These are phyloP conservation scores for Quercus tomentella DNA, from an alignment of 331 rosid species.

Conservation along the genomic window DNA sequence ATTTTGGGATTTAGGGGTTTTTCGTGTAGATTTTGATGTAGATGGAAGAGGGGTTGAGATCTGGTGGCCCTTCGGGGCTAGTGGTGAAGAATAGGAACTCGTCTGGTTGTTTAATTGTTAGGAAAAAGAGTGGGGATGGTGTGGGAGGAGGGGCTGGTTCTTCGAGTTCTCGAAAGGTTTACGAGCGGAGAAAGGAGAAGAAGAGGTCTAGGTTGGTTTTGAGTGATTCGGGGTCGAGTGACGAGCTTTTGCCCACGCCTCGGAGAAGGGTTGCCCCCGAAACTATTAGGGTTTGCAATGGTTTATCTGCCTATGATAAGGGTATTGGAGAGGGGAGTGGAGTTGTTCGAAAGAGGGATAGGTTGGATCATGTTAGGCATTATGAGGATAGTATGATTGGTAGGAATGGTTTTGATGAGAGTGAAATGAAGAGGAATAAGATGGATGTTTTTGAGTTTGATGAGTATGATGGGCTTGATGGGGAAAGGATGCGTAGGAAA, in stretches of 20 bases:
- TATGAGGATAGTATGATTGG: slow-evolving; percentile 38
- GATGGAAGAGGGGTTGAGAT: slow-evolving; percentile 78
- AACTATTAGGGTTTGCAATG: slow-evolving; percentile 62
- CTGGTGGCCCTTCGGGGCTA: slow-evolving; percentile 62
- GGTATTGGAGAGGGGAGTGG: slow-evolving; percentile 44
- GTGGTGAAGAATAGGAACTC: slow-evolving; percentile 76
- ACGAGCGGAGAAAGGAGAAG: slow-evolving; percentile 49
- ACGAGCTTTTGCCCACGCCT: slow-evolving; percentile 48
- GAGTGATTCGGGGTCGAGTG: slow-evolving; percentile 84
- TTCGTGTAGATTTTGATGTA: slow-evolving; percentile 21
- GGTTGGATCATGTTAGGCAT: slow-evolving; percentile 36
- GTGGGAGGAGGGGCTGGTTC: slow-evolving; percentile 45
- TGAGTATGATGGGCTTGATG: slow-evolving; percentile 63
- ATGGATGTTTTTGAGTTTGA: slow-evolving; percentile 66
- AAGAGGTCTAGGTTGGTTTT: slow-evolving; percentile 43
- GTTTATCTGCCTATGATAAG: slow-evolving; percentile 49
- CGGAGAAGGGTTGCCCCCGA: slow-evolving; percentile 68
- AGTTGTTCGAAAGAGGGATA: slow-evolving; percentile 51
- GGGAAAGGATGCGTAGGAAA: slow-evolving; percentile 44
- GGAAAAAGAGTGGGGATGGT: slow-evolving; percentile 55
- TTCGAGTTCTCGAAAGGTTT: slow-evolving; percentile 44
- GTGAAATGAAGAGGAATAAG: slow-evolving; percentile 44
- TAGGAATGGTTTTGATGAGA: slow-evolving; percentile 43
- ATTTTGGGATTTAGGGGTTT: slow-evolving; percentile 25
- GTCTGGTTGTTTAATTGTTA: slow-evolving; percentile 81